Evolutionary conservation across 2,329 filamentous ascomycete genomes (phyloP).

Genomic region (Ophiobolus disseminans): DNA sequence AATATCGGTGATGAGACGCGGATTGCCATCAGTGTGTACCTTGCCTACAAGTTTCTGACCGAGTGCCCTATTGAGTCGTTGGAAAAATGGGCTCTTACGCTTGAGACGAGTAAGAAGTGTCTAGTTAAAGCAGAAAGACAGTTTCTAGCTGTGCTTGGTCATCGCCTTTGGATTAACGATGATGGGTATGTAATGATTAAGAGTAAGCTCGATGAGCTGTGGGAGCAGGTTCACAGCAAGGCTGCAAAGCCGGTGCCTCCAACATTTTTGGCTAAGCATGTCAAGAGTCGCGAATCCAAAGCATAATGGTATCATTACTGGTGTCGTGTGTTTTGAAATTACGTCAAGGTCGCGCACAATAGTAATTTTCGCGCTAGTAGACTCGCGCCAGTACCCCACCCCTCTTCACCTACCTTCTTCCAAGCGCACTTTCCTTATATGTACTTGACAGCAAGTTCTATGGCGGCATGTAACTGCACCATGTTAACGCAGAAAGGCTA

Average conservation of each 20-base stretch:
- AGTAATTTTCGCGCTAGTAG: no score
- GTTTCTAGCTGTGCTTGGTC: not conserved
- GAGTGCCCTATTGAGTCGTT: not conserved
- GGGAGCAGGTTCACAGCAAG: not conserved
- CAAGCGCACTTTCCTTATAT: no score
- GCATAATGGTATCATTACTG: no score
- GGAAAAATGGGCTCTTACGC: not conserved
- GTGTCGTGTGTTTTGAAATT: no score
- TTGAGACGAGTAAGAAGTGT: not conserved
- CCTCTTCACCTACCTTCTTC: no score
- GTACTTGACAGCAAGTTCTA: no score
- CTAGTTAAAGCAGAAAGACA: not conserved
- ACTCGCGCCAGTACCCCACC: no score
- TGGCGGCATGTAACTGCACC: no score
- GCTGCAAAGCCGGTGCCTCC: not conserved
- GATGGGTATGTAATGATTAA: not conserved
- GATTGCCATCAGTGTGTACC: not conserved
- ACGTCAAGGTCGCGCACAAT: no score
- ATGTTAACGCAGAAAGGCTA: no score
- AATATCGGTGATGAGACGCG: not conserved
- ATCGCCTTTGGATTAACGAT: not conserved
- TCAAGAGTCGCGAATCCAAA: no score
- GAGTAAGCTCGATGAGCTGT: not conserved
- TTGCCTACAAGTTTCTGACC: slow-evolving; percentile 1
- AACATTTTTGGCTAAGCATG: not conserved